Base-by-base conservation (phyloP, 768 basidiomycete genomes). In the Kwoniella newhampshirensis region DNA sequence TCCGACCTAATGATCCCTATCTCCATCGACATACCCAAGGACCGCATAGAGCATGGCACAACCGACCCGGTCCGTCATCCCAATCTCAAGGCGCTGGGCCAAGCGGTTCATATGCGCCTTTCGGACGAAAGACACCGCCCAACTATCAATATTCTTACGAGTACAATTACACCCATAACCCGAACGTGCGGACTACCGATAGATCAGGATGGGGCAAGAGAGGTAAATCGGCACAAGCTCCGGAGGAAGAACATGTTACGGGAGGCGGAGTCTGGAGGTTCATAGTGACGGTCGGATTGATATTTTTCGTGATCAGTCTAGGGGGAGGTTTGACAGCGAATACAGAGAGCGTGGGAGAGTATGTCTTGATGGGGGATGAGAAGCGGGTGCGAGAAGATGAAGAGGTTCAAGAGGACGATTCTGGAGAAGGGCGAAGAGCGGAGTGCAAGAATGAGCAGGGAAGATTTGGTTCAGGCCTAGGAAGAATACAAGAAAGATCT, bases 281-380 rank as follows among this genome's bases (percentile, higher is more conserved):
- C 47, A 41, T 67, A 6, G 62, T 68, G 9, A 66, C 70, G 2
- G 53, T 72, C 23, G 67, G 62, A n/a, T 35, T 75, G 51, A 54
- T 75, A 35, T 49, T 75, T 59, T 56, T 62, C 13, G 73, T 73
- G 27, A 67, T 75, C n/a, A 55, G 63, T 8, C 53, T 75, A 7
- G 73, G 73, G 4, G 73, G 73, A 8, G 73, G 73, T 20, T 71
- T 75, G 57, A 73, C 64, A 7, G 73, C 65, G 11, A 71, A 64
- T 54, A 65, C 70, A 13, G 64, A 67, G 37, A 30, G 26, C 9
- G 30, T 1, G 8, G 36, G 11, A 23, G 35, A 39, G 37, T 55
- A 32, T 32, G 6, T 32, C n/a, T n/a, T n/a, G n/a, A n/a, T n/a
- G n/a, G n/a, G n/a, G n/a, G n/a, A n/a, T n/a, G n/a, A n/a, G n/a